These are phyloP conservation scores for Phyllosticta citribraziliensis DNA, from an alignment of 2,329 filamentous ascomycete genomes.

Conservation along the genomic window DNA sequence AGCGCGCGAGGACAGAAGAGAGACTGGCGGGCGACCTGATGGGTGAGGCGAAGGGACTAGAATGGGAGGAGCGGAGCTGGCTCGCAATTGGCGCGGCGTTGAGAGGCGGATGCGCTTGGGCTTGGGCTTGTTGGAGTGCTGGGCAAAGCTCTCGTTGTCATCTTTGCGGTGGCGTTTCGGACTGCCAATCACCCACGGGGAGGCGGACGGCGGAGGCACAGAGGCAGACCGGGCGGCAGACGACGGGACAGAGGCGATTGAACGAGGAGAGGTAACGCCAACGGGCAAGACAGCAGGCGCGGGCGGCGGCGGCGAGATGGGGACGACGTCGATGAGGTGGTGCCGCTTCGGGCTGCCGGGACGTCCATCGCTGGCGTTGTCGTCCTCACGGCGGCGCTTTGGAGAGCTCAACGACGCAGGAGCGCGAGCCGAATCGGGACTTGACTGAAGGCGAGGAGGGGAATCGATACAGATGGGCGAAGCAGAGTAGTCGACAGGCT, in stretches of 20 bases:
- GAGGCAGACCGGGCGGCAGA: neutral
- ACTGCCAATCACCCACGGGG: neutral
- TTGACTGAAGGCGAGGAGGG: neutral
- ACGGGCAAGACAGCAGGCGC: neutral
- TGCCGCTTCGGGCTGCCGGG: neutral
- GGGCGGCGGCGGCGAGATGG: too few species aligned
- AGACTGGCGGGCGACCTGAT: too few species aligned
- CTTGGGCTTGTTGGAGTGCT: neutral
- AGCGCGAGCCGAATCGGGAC: neutral
- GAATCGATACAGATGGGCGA: neutral
- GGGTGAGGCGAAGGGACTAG: neutral
- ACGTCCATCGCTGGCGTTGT: neutral
- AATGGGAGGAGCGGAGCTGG: neutral
- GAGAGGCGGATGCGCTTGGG: neutral
- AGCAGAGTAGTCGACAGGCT: neutral
- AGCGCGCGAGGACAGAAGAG: too few species aligned
- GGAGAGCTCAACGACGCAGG: too few species aligned
- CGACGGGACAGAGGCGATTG: neutral
- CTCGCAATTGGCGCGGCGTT: neutral
- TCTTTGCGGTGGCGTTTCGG: neutral
- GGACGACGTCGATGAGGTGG: neutral
- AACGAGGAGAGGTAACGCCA: neutral
- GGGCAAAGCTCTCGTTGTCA: neutral
- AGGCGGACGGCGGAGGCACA: neutral
- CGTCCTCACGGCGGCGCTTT: neutral